Base-by-base conservation (phyloP, 192 early-diverging fungal genomes). In the Gamsiella multidivaricata region DNA sequence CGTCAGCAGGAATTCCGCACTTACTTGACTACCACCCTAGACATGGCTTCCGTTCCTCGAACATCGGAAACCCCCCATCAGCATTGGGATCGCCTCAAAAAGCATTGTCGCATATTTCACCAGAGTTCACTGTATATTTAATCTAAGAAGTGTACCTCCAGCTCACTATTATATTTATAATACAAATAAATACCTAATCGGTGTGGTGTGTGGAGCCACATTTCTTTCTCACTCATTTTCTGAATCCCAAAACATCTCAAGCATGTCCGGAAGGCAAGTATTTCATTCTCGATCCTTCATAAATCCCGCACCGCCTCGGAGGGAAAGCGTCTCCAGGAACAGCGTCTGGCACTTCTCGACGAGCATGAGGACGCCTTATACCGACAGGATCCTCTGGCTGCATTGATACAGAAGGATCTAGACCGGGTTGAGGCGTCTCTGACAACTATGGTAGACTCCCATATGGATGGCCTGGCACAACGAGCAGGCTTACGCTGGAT, bases 401-500 rank as follows among this genome's bases (percentile, higher is more conserved):
- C 5, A 0, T 10, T 37, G 61, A 6, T 28, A 17, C 23, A 47
- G 17, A 8, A 22, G 12, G 59, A 50, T 9, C 14, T 43, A 34
- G 45, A 51, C 17, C 23, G 42, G 25, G 50, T 52, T 17, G 7
- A 34, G 11, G 37, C 55, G 15, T 23, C 8, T 5, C 14, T 7
- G 18, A n/a, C 37, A 59, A 15, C 57, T 18, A 20, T 52, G 6
- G 7, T 2, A 17, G 10, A 29, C 34, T 25, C 29, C 8, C 31
- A 29, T 0, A 31, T 64, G 32, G 54, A 68, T 25, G 46, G 22
- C 3, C 6, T 58, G 33, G 47, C 71, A 9, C 32, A 65, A 2
- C 23, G 57, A 9, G 43, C 71, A 8, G 47, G 71, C 0, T 1
- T 34, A 8, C 42, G 39, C 0, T 79, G 66, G 75, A 36, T 14